These are phyloP conservation scores for Solanum okadae DNA, from an alignment of 257 asterid species.

Conservation along the genomic window DNA sequence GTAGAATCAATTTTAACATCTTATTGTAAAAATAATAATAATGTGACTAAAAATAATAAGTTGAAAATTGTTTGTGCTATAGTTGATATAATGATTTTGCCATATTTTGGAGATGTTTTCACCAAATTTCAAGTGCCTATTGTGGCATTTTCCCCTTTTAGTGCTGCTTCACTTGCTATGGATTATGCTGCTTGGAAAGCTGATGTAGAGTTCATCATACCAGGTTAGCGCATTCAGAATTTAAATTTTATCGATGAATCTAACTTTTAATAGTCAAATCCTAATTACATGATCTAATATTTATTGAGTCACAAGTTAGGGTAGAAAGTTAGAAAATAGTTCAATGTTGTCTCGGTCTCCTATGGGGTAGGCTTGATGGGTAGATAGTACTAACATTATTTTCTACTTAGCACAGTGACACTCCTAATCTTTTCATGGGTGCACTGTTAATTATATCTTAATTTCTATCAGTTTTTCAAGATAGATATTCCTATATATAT, in stretches of 20 bases:
- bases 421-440: no score
- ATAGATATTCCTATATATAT: no score
- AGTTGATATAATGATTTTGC: conserved; percentile 68
- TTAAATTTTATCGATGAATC: neutral
- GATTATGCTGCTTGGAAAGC: conserved; percentile 55
- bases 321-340: neutral
- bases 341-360: no score
- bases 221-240: neutral
- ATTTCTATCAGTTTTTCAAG: no score
- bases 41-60: conserved; percentile 12
- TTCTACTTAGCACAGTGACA: no score
- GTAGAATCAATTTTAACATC: conserved; percentile 28
- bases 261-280: neutral
- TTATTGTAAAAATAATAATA: neutral
- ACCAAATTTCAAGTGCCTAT: conserved; percentile 27
- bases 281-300: neutral
- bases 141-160: conserved; percentile 50
- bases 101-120: conserved; percentile 47
- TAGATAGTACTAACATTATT: neutral
- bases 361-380: neutral
- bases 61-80: conserved; percentile 41
- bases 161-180: conserved; percentile 61
- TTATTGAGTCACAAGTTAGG: neutral
- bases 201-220: conserved; percentile 22
- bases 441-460: no score